Percentiles rank a stretch among this genome's conserved stretches.
phyloP scores from a whole-genome alignment of 306 rosid species.

The Acacia crassicarpa region DNA sequence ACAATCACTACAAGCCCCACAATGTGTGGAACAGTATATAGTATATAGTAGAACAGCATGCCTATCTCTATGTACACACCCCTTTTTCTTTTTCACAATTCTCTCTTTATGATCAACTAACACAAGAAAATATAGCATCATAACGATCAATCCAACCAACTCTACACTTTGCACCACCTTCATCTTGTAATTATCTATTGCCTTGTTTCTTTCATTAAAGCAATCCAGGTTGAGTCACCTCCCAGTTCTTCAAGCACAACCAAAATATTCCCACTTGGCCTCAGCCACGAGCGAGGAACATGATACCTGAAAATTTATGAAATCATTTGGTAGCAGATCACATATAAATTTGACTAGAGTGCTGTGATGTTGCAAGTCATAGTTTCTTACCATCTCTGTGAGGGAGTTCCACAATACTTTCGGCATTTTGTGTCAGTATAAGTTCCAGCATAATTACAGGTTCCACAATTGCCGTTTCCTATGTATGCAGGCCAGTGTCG shows the following conservation, averaged over 20 bases:
- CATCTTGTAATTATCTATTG: conserved; percentile 20
- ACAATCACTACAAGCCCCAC: conserved; percentile 36
- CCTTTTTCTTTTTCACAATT: conserved; percentile 17
- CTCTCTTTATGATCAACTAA: background rate
- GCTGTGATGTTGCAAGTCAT: background rate
- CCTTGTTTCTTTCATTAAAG: conserved; percentile 63
- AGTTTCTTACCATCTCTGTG: conserved; percentile 76
- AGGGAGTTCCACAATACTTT: conserved; percentile 60
- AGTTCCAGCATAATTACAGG: conserved; percentile 63
- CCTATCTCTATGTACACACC: conserved; percentile 42
- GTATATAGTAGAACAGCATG: conserved; percentile 23
- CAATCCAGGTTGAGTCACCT: conserved; percentile 75
- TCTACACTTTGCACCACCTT: background rate
- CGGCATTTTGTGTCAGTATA: conserved; percentile 67
- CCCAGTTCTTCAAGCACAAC: conserved; percentile 95
- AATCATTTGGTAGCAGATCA: background rate
- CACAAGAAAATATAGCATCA: conserved; percentile 4
- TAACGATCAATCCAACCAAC: conserved; percentile 11
- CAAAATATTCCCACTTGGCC: conserved; percentile 63
- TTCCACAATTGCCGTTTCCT: conserved; percentile 60
- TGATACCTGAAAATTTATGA: conserved; percentile 70
- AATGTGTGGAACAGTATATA: conserved; percentile 35
- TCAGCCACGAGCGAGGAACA: conserved; percentile 90
- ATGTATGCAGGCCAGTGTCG: conserved; percentile 75
- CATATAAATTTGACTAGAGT: background rate